These are phyloP conservation scores for Dorcoceras hygrometricum DNA, from an alignment of 257 asterid genomes.

Conservation along the genomic window DNA sequence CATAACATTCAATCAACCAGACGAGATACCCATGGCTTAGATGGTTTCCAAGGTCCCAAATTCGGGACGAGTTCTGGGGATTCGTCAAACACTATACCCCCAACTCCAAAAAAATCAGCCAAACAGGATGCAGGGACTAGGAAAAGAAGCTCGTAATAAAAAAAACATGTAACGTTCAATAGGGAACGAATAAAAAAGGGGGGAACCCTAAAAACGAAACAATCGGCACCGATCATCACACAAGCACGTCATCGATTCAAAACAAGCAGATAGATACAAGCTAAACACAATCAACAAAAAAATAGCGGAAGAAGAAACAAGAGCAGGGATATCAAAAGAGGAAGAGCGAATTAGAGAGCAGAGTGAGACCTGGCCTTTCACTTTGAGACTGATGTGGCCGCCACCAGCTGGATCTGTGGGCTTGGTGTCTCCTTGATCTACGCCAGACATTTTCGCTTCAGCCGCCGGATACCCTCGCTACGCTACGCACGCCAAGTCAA, in stretches of 20 bases:
- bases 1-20: background rate
- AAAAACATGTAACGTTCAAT: no score
- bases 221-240: background rate
- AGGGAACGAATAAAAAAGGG: background rate
- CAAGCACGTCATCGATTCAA: background rate
- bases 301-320: background rate
- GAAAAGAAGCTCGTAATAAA: no score
- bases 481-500: background rate
- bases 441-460: constrained; percentile 28
- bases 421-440: constrained; percentile 43
- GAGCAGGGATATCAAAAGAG: background rate
- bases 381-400: constrained; percentile 48
- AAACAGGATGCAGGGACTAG: background rate
- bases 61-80: no score
- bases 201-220: background rate
- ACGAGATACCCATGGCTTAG: no score
- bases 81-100: no score
- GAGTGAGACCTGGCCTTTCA: constrained; percentile 43
- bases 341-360: background rate
- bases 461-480: constrained; percentile 16
- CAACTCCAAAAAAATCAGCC: no score
- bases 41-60: no score
- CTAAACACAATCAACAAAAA: background rate
- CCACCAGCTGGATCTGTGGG: constrained; percentile 32
- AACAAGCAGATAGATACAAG: background rate